Conservation (phyloP, 805 yeast species). For the Debaryomyces maramus region DNA sequence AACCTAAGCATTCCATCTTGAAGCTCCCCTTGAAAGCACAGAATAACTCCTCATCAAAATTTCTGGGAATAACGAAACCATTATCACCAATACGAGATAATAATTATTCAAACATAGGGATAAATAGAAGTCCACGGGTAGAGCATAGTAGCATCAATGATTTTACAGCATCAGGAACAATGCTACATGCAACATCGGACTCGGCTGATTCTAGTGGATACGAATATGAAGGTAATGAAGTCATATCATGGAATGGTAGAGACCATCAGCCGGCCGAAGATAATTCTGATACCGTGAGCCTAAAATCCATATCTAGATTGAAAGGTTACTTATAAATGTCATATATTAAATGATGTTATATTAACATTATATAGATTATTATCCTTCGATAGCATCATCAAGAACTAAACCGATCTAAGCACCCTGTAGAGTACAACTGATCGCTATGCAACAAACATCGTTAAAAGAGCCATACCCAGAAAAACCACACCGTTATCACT, state of each 20-base stretch:
- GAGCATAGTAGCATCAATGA: not conserved
- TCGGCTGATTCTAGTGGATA: not conserved
- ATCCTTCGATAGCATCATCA: not conserved
- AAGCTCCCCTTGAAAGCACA: not conserved
- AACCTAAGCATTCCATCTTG: slow-evolving; percentile 44
- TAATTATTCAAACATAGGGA: too few species aligned
- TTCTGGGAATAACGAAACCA: too few species aligned
- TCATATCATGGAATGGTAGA: not conserved
- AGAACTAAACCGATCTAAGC: not conserved
- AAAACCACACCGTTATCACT: slow-evolving; percentile 37
- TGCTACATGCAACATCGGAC: not conserved
- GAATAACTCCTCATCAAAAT: too few species aligned
- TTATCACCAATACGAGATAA: too few species aligned
- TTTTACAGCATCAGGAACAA: not conserved
- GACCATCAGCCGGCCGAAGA: not conserved
- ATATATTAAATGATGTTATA: not conserved
- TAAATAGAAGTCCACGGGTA: not conserved
- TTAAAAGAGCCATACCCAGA: slow-evolving; percentile 42
- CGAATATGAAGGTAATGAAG: not conserved
- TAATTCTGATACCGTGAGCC: not conserved
- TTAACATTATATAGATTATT: not conserved
- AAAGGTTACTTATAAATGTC: not conserved
- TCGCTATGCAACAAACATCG: not conserved
- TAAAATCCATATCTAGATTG: not conserved
- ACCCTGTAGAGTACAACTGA: not conserved